Base-by-base conservation (phyloP, 805 yeast species). In the Danielozyma ontarioensis region DNA sequence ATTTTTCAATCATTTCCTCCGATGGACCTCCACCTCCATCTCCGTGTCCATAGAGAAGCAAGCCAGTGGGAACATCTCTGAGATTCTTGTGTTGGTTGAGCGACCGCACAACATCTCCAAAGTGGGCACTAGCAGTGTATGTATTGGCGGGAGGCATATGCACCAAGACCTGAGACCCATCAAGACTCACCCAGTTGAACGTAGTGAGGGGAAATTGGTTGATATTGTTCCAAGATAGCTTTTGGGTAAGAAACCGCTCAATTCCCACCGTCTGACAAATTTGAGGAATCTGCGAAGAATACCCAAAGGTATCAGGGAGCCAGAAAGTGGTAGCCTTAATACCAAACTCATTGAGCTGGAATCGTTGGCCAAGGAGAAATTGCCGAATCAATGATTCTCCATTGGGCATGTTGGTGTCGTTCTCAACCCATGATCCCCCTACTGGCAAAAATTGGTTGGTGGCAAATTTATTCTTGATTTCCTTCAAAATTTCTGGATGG, bases 21-120 rank as follows among this genome's bases (percentile, higher is more conserved):
- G 86, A 80, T 29, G 98, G 97, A 5, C 98, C 98, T 43, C 98
- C 98, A 41, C 98, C 98, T 48, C 98, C 98, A 55, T 90, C 98
- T 50, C 98, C 98, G 48, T 83, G 80, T 25, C 98, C 98, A 48
- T 76, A 93, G 27, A 88, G 65, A 51, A 93, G 63, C 46, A 90
- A 65, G 0, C 95, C 90, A 7, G 84, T 78, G 39, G 84, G 90
- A 35, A 80, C 88, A 40, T 79, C 76, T 36, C 87, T 80, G 44
- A 84, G 64, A 49, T 89, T 86, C 62, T 89, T 84, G 62, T 93
- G 95, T 51, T 87, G 90, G 17, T 67, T 62, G 35, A 80, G 72
- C 2, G 95, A 81, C 46, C 96, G 72, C 36, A 76, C 72, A 19
- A 89, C 95, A 60, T 93, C 97, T 19, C 96, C 96, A 59, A 87